Evolutionary conservation across 768 basidiomycete genomes (phyloP).

Genomic region (Tylopilus felleus): DNA sequence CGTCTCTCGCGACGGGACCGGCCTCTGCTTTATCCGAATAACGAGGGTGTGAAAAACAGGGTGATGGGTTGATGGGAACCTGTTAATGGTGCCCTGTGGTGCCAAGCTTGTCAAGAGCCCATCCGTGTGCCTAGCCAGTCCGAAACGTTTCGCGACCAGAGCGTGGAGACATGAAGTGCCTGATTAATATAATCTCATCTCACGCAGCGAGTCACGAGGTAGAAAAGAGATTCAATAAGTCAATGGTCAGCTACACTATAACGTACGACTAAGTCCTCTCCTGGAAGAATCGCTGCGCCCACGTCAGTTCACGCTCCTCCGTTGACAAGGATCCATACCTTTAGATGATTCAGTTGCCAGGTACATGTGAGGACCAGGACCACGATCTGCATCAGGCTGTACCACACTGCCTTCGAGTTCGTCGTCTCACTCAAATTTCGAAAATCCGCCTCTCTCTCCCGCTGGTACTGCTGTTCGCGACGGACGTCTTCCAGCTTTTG

Average conservation of each 20-base stretch:
- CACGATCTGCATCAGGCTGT: slow-evolving; percentile 82
- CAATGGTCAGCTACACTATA: slow-evolving; percentile 5
- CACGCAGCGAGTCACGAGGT: not conserved
- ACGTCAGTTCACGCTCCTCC: not conserved
- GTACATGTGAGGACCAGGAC: slow-evolving; percentile 81
- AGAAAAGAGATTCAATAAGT: slow-evolving; percentile 7
- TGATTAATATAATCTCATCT: not conserved
- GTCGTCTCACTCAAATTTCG: slow-evolving; percentile 85
- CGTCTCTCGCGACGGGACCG: not conserved
- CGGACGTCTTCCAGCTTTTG: slow-evolving; percentile 89
- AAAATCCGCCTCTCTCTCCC: slow-evolving; percentile 91
- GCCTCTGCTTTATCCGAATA: slow-evolving; percentile 10
- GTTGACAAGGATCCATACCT: slow-evolving; percentile 44
- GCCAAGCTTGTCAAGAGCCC: slow-evolving; percentile 8
- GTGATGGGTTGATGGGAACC: slow-evolving; percentile 5
- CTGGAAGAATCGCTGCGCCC: slow-evolving; percentile 75
- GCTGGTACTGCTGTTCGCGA: slow-evolving; percentile 95
- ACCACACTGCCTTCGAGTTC: slow-evolving; percentile 94
- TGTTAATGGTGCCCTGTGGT: slow-evolving; percentile 1
- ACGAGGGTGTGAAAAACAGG: not conserved
- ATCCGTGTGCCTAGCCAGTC: not conserved
- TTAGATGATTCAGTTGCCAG: slow-evolving; percentile 93
- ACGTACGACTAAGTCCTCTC: slow-evolving; percentile 54
- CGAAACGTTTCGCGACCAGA: not conserved
- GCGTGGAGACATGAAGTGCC: too few relatives aligned